phyloP scores from a whole-genome alignment of 305 asterid genomes.

The Fraxinus ornus region DNA sequence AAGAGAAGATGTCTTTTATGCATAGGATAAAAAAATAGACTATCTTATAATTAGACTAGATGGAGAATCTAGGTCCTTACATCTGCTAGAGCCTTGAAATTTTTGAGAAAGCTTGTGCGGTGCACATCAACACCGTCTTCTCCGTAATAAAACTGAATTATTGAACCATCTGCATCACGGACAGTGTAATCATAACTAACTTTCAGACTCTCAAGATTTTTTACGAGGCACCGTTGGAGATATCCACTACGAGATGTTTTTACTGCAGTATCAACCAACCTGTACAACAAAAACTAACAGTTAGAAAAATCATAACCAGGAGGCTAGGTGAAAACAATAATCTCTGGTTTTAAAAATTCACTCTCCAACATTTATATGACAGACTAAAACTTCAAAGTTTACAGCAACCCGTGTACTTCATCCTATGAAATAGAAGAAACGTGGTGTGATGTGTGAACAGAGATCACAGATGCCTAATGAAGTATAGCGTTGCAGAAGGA shows the following conservation, averaged over 20 bases:
- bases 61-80: constrained; percentile 39
- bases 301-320: constrained; percentile 17
- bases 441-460: neutral
- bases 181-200: constrained; percentile 94
- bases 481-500: neutral
- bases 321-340: neutral
- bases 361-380: neutral
- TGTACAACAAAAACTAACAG: constrained; percentile 33
- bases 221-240: constrained; percentile 83
- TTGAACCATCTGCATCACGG: constrained; percentile 97
- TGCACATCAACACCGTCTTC: constrained; percentile 97
- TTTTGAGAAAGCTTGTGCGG: constrained; percentile 80
- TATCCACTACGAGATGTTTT: constrained; percentile 99
- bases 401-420: neutral
- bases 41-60: neutral
- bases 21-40: constrained; percentile 1
- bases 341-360: constrained; percentile 5
- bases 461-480: neutral
- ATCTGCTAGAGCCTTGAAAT: constrained; percentile 73
- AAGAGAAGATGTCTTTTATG: constrained; percentile 21
- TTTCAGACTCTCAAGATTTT: constrained; percentile 90
- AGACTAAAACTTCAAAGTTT: neutral
- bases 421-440: neutral
- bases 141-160: constrained; percentile 85
- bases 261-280: constrained; percentile 98